phyloP scores from a whole-genome alignment of 176 grass and related monocot species.

The Calamus simplicifolius region DNA sequence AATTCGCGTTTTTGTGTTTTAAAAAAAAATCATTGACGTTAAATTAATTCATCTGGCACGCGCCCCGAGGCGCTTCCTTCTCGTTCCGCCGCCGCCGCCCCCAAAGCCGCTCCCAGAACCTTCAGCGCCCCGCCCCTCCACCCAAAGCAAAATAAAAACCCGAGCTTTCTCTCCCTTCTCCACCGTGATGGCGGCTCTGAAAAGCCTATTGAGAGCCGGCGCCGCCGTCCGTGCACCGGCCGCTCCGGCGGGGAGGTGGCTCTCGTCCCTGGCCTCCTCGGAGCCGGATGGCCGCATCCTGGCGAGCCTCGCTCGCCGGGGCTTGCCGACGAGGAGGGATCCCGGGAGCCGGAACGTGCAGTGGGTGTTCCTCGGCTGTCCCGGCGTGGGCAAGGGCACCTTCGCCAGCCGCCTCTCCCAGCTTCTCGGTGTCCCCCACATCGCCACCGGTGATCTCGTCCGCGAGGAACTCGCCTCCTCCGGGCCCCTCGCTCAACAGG shows the following conservation, averaged over 20 bases:
- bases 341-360: conserved; percentile 36
- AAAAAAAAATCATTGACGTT: too few species aligned
- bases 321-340: conserved; percentile 11
- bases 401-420: conserved; percentile 78
- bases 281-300: conserved; percentile 21
- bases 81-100: too few species aligned
- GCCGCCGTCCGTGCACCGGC: not conserved
- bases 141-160: too few species aligned
- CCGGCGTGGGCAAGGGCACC: conserved; percentile 85
- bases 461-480: conserved; percentile 78
- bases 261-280: conserved; percentile 22
- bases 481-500: conserved; percentile 50
- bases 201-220: conserved; percentile 34
- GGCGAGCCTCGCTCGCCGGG: conserved; percentile 22
- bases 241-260: conserved; percentile 7
- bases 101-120: too few species aligned
- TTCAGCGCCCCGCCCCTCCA: too few species aligned
- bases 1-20: too few species aligned
- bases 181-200: conserved; percentile 40
- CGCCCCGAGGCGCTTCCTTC: too few species aligned
- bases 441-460: conserved; percentile 89
- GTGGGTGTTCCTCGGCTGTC: conserved; percentile 95
- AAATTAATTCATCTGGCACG: too few species aligned
- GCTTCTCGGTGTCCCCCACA: conserved; percentile 75
- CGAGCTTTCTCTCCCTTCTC: not conserved